phyloP scores from a whole-genome alignment of 495 filamentous ascomycete genomes.

The Aspergillus biplanus region DNA sequence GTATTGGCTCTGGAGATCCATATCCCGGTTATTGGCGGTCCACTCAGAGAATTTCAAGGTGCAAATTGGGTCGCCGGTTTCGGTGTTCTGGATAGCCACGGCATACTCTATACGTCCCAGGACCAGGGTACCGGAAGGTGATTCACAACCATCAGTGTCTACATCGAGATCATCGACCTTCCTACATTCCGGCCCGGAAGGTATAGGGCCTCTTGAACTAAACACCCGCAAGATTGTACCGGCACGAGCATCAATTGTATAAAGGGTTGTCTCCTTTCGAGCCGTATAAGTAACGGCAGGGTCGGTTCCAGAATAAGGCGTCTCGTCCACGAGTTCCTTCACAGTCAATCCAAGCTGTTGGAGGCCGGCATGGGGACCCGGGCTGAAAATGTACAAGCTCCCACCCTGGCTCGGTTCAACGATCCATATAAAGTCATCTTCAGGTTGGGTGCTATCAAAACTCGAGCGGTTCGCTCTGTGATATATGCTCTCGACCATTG shows the following conservation, averaged over 20 bases:
- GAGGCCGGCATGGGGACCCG: conserved; percentile 59
- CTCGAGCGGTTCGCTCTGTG: conserved; percentile 70
- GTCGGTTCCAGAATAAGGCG: conserved; percentile 66
- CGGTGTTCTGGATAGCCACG: conserved; percentile 76
- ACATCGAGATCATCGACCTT: conserved; percentile 62
- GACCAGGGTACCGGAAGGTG: conserved; percentile 69
- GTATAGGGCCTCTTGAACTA: conserved; percentile 58
- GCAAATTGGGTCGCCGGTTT: conserved; percentile 77
- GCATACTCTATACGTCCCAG: conserved; percentile 87
- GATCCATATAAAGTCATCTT: conserved; percentile 92
- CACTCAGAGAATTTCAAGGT: conserved; percentile 94
- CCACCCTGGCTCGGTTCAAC: conserved; percentile 92
- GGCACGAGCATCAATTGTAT: conserved; percentile 82
- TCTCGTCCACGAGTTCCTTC: conserved; percentile 74
- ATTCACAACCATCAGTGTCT: conserved; percentile 73
- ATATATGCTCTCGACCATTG: conserved; percentile 89
- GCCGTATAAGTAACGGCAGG: conserved; percentile 78
- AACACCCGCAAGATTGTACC: conserved; percentile 72
- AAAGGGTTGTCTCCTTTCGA: conserved; percentile 78
- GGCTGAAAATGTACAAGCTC: conserved; percentile 84
- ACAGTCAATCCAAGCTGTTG: conserved; percentile 73
- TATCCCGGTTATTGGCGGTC: conserved; percentile 89
- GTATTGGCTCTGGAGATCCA: conserved; percentile 85
- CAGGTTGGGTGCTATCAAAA: conserved; percentile 58
- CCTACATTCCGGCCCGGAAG: conserved; percentile 52